Evolutionary conservation across 1,139 yeast species (phyloP).

Genomic region (Blastobotrys ciferrii): DNA sequence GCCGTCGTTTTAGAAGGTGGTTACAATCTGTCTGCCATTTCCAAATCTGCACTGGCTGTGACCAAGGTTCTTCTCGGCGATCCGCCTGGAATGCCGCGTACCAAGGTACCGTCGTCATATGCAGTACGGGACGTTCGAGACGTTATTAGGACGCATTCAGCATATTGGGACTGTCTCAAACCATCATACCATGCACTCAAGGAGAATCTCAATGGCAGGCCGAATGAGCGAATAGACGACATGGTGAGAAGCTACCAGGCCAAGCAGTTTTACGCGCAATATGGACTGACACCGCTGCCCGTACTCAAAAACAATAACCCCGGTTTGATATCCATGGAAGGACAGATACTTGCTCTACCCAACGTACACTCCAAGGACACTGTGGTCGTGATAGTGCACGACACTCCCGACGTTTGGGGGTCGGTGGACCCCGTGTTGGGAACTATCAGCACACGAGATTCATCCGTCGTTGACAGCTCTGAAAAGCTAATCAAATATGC

Average conservation of each 20-base stretch:
- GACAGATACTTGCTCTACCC: constrained; percentile 75
- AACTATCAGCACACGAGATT: constrained; percentile 65
- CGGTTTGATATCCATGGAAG: constrained; percentile 48
- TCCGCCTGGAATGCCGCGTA: constrained; percentile 77
- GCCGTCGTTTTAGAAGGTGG: constrained; percentile 97
- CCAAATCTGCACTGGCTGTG: constrained; percentile 87
- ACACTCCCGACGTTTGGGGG: constrained; percentile 94
- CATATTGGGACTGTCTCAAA: constrained; percentile 81
- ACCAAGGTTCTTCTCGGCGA: constrained; percentile 91
- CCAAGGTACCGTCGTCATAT: constrained; percentile 61
- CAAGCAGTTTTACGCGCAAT: constrained; percentile 51
- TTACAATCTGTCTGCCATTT: constrained; percentile 86
- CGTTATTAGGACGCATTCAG: constrained; percentile 76
- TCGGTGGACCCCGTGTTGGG: constrained; percentile 79
- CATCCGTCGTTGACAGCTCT: constrained; percentile 64
- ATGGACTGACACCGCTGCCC: constrained; percentile 68
- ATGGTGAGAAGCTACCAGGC: constrained; percentile 74
- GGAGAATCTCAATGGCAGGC: neutral
- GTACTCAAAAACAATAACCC: constrained; percentile 45
- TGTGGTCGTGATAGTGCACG: constrained; percentile 74
- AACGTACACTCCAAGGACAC: constrained; percentile 63
- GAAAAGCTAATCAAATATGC: constrained; percentile 53
- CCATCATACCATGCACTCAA: constrained; percentile 53
- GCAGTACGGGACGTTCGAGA: constrained; percentile 85
- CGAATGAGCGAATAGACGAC: constrained; percentile 37